Conservation (phyloP, 306 rosid genomes). For the Abrus pulchellus region DNA sequence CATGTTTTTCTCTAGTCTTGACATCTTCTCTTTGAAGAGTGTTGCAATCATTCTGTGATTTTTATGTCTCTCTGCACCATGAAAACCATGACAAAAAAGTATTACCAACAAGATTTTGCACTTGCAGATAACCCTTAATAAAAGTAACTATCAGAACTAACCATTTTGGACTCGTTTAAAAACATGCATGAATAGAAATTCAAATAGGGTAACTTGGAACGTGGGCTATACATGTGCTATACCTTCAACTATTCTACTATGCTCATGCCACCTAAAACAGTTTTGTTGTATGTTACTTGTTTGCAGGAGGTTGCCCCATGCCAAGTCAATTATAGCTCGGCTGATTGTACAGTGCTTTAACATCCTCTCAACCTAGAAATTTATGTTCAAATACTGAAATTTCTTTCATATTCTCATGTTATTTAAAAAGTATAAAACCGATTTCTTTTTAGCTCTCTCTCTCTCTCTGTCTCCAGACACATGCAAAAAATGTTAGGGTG, state of each 20-base stretch:
- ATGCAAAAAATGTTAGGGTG: slow-evolving; percentile 16
- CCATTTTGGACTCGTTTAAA: background rate
- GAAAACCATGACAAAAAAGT: background rate
- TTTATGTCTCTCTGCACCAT: slow-evolving; percentile 11
- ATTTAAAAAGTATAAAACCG: slow-evolving; percentile 27
- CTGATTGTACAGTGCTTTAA: slow-evolving; percentile 77
- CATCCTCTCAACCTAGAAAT: slow-evolving; percentile 51
- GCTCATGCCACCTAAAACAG: background rate
- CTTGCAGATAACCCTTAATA: too few relatives aligned
- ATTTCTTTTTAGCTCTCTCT: slow-evolving; percentile 29
- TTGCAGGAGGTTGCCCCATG: slow-evolving; percentile 70
- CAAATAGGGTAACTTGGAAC: background rate
- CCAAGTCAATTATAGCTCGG: slow-evolving; percentile 51
- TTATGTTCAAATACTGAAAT: slow-evolving; percentile 46
- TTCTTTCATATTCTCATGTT: slow-evolving; percentile 55
- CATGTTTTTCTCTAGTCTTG: slow-evolving; percentile 7
- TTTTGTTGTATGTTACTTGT: slow-evolving; percentile 47
- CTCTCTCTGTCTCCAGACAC: background rate
- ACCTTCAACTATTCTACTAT: too few relatives aligned
- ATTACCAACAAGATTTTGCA: too few relatives aligned
- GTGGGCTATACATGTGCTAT: too few relatives aligned
- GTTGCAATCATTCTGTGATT: background rate
- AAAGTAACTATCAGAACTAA: background rate
- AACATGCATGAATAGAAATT: slow-evolving; percentile 1
- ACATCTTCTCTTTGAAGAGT: background rate